phyloP scores from a whole-genome alignment of 2,329 filamentous ascomycete species.

The Aspergillus fumigatiaffinis region DNA sequence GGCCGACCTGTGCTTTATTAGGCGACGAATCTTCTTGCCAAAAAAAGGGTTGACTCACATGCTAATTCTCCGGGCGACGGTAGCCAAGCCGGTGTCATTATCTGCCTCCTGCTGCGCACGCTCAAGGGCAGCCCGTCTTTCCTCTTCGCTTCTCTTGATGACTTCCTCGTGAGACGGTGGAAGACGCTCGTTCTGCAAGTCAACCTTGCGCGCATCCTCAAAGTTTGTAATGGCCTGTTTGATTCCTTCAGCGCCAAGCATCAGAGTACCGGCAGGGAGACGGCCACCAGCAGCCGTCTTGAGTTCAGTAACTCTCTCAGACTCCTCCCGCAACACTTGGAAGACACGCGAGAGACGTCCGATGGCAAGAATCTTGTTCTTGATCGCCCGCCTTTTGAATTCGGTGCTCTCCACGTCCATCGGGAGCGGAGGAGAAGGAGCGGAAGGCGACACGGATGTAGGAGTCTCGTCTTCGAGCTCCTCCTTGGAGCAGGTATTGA shows the following conservation, averaged over 20 bases:
- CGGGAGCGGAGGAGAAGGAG: slow-evolving; percentile 67
- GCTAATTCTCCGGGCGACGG: slow-evolving; percentile 86
- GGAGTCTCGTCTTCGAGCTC: slow-evolving; percentile 88
- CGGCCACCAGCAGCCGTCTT: slow-evolving; percentile 94
- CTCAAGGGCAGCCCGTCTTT: slow-evolving; percentile 76
- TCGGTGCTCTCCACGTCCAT: slow-evolving; percentile 83
- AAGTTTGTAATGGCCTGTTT: slow-evolving; percentile 97
- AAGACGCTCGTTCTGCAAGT: slow-evolving; percentile 91
- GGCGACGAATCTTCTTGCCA: not conserved
- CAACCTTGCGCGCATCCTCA: slow-evolving; percentile 94
- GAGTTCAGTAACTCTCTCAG: slow-evolving; percentile 91
- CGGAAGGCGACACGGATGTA: slow-evolving; percentile 64
- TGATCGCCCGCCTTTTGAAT: slow-evolving; percentile 93
- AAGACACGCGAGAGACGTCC: slow-evolving; percentile 95
- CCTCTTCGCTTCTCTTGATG: slow-evolving; percentile 73
- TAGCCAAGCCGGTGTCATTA: slow-evolving; percentile 82
- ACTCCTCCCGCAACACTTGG: slow-evolving; percentile 96
- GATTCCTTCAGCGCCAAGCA: slow-evolving; percentile 97
- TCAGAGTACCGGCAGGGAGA: slow-evolving; percentile 89
- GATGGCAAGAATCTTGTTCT: slow-evolving; percentile 99
- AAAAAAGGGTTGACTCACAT: slow-evolving; percentile 64
- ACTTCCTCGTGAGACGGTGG: slow-evolving; percentile 93
- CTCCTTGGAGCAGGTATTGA: slow-evolving; percentile 99
- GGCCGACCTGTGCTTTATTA: slow-evolving; percentile 33
- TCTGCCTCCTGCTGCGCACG: slow-evolving; percentile 84